Evolutionary conservation across 208 protist genomes (phyloP), one percentile per base, ranked within the genome.

Genomic region (Leishmania amazonensis): DNA sequence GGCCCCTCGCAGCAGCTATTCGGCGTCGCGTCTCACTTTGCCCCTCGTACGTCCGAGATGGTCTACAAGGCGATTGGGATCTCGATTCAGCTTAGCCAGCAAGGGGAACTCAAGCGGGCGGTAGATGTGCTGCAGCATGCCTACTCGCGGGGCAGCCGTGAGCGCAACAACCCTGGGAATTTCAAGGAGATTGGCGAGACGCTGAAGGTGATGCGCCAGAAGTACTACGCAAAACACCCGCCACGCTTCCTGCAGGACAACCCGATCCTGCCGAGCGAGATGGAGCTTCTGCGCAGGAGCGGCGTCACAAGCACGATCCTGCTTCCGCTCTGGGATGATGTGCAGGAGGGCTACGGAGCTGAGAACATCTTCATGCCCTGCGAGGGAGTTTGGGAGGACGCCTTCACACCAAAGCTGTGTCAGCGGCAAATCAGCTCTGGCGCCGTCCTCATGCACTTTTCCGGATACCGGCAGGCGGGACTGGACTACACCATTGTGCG

Each of bases 211-310:
- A 88, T 95, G 83, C 90, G 91, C 15, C 35, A 88, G 81, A 86
- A 85, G 47, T 88, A 88, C 72, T 88, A 88, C 81, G 76, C 75
- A n/a, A 78, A 80, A n/a, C 87, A 90, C 75, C 91, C 89, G 31
- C 93, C 91, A 2, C 87, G 92, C 64, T 95, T 96, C 70, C 78
- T 97, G 68, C 95, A 98, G 76, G 93, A 98, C 83, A 98, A 98
- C 79, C 85, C 88, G 35, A 77, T 95, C n/a, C 73, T 94, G 42
- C 89, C 90, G 17, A 83, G 81, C 8, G 94, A 98, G 83, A 91
- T 96, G 88, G 90, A 91, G 80, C 58, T 98, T 60, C 85, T 98
- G 77, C 88, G 90, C 31, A 86, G 83, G 51, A 94, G 91, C 83
- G 89, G 92, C 79, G 86, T 93, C 74, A 94, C 91, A 11, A 87